phyloP scores from a whole-genome alignment of 257 asterid genomes.

The Ophiorrhiza pumila region DNA sequence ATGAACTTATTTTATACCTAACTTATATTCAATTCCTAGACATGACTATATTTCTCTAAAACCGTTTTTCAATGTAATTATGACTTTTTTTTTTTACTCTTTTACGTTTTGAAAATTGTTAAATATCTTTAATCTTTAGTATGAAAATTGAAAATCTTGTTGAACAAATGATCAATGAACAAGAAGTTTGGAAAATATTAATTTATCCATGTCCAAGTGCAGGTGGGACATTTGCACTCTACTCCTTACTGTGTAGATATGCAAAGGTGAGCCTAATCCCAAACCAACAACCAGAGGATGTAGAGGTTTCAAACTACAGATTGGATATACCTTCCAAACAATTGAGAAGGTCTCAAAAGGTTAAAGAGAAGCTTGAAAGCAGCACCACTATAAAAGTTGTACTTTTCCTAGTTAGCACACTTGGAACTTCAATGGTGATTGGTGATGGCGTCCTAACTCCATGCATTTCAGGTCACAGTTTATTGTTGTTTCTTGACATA shows the following conservation, averaged over 20 bases:
- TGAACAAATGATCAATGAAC: too few species aligned
- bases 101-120: too few species aligned
- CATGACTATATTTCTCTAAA: too few species aligned
- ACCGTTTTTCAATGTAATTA: too few species aligned
- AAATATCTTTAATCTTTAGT: too few species aligned
- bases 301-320: slow-evolving; percentile 40
- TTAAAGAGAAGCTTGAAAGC: slow-evolving; percentile 38
- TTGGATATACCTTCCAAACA: slow-evolving; percentile 35
- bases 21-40: too few species aligned
- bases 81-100: too few species aligned
- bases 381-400: slow-evolving; percentile 33
- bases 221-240: slow-evolving; percentile 81
- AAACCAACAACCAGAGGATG: slow-evolving; percentile 45
- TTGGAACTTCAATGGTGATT: slow-evolving; percentile 84
- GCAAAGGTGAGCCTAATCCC: slow-evolving; percentile 59
- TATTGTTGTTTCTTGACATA: too few species aligned
- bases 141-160: too few species aligned
- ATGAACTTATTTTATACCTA: too few species aligned
- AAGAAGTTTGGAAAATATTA: neutral
- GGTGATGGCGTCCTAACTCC: slow-evolving; percentile 88
- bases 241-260: slow-evolving; percentile 59
- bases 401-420: slow-evolving; percentile 50
- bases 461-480: slow-evolving; percentile 52
- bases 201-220: neutral
- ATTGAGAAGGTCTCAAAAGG: slow-evolving; percentile 29